A percentile compares a stretch with the other conserved stretches of the same genome.
These are phyloP conservation scores for Trichosporon faecale DNA, from an alignment of 1,284 basidiomycete species.

Conservation along the genomic window DNA sequence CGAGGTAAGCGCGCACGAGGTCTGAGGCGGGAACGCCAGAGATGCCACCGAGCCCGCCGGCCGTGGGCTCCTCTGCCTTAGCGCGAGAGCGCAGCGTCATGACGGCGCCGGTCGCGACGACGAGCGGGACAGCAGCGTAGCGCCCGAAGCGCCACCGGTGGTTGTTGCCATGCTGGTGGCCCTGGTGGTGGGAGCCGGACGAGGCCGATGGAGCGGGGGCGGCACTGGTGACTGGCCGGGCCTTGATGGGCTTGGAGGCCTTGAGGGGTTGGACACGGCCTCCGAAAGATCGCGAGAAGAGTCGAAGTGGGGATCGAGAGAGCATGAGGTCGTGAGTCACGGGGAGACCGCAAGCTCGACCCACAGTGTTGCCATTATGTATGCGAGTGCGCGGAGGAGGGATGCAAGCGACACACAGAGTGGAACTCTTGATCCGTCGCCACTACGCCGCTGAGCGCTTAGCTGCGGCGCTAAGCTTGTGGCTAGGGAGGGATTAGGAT, in stretches of 20 bases:
- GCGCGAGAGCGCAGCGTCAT: slow-evolving; percentile 7
- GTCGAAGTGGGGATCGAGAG: slow-evolving; percentile 3
- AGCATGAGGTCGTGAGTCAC: slow-evolving; percentile 3
- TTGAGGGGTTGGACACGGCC: background rate
- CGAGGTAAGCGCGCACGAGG: slow-evolving; percentile 68
- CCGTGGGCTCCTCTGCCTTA: slow-evolving; percentile 13
- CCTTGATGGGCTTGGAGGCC: background rate
- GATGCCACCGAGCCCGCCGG: slow-evolving; percentile 13
- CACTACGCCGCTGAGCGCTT: background rate
- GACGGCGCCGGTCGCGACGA: slow-evolving; percentile 10
- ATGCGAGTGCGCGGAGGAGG: background rate
- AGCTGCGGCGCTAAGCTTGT: slow-evolving; percentile 3
- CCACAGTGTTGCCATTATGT: background rate
- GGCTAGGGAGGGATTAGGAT: background rate
- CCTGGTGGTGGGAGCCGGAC: background rate
- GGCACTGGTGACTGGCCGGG: background rate
- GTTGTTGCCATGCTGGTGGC: slow-evolving; percentile 4
- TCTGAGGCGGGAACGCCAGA: slow-evolving; percentile 33
- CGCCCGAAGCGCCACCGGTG: background rate
- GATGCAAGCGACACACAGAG: background rate
- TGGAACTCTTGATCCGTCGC: slow-evolving; percentile 1
- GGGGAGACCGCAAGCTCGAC: background rate
- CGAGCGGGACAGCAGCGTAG: slow-evolving; percentile 14
- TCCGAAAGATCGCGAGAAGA: slow-evolving; percentile 4
- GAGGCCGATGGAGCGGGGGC: background rate